A percentile compares a stretch with the other conserved stretches of the same genome.
Evolutionary conservation across 192 early-diverging fungal species (phyloP).

Genomic region (Mortierella claussenii): DNA sequence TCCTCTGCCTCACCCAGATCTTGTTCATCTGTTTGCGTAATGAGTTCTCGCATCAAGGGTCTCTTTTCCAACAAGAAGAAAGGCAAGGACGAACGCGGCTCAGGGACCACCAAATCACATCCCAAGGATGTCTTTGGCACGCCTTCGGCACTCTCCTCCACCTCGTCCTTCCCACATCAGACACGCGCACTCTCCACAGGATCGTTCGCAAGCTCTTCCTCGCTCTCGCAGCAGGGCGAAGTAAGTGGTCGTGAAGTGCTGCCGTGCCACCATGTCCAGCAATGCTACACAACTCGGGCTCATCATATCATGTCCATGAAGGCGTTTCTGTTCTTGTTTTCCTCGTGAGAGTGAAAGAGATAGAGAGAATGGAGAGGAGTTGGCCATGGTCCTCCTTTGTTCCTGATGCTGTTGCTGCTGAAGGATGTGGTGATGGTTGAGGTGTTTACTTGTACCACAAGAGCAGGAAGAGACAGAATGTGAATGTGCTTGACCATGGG

Average conservation of each 20-base stretch:
- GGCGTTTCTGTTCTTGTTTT: background rate
- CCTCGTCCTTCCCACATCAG: conserved; percentile 12
- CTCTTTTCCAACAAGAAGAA: conserved; percentile 53
- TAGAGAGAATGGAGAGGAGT: background rate
- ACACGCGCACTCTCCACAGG: conserved; percentile 12
- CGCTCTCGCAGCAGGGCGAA: conserved; percentile 13
- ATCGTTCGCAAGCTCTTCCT: conserved; percentile 20
- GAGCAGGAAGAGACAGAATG: no score
- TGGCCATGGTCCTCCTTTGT: no score
- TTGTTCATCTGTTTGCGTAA: no score
- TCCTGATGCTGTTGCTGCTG: no score
- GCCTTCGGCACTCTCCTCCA: conserved; percentile 1
- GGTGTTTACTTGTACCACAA: no score
- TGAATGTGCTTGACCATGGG: conserved; percentile 1
- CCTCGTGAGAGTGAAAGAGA: conserved; percentile 3
- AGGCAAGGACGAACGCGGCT: conserved; percentile 26
- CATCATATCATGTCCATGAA: no score
- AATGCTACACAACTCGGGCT: conserved; percentile 14
- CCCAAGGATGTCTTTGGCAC: conserved; percentile 30
- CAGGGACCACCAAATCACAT: background rate
- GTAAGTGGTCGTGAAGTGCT: no score
- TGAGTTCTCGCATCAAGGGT: conserved; percentile 52
- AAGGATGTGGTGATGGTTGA: no score
- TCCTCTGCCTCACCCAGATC: no score
- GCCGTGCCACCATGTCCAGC: no score